Conservation (phyloP, 2,329 filamentous ascomycete species). For the Sporothrix humicola region DNA sequence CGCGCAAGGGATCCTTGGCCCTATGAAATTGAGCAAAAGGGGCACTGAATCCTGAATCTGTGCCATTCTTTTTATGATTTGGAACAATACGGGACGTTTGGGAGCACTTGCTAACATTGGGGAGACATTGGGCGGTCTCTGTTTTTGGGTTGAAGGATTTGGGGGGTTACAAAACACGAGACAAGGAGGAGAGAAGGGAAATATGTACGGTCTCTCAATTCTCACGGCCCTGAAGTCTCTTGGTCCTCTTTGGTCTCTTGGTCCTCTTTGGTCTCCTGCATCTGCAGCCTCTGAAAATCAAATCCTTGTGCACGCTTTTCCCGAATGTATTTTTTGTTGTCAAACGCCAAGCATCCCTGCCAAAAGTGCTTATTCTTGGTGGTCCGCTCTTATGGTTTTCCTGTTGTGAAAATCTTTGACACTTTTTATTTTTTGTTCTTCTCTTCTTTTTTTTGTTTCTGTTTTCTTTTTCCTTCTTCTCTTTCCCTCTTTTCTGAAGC, state of each 20-base stretch:
- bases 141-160: background rate
- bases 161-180: slow-evolving; percentile 13
- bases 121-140: background rate
- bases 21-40: background rate
- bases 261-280: too few relatives aligned
- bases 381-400: background rate
- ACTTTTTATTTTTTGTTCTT: background rate
- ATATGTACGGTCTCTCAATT: background rate
- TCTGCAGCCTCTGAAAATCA: background rate
- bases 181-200: background rate
- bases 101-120: background rate
- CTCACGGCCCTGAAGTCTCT: too few relatives aligned
- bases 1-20: background rate
- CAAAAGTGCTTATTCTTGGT: background rate
- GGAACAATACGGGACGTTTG: too few relatives aligned
- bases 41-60: background rate
- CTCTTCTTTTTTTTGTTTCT: background rate
- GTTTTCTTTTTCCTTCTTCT: background rate
- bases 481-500: background rate
- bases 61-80: background rate
- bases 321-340: too few relatives aligned
- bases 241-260: too few relatives aligned
- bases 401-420: background rate
- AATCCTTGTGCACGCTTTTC: background rate
- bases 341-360: too few relatives aligned